Percentiles rank a stretch among this genome's conserved stretches.
Evolutionary conservation across 164 flowering plant species (phyloP).

Genomic region (Magnolia changhungtana): DNA sequence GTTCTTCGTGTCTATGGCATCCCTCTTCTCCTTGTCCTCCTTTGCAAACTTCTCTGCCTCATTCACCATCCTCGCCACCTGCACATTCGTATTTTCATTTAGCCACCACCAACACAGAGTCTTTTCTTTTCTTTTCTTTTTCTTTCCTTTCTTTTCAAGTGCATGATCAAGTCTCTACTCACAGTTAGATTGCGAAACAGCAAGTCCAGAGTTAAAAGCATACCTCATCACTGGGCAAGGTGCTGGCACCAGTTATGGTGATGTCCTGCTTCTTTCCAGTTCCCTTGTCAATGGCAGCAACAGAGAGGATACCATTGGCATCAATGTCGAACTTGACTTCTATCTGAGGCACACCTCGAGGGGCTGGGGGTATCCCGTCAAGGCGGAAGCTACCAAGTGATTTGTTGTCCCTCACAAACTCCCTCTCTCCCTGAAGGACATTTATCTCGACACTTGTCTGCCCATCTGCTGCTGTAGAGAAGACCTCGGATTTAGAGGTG

Average conservation of each 20-base stretch:
- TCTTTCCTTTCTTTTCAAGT: not conserved
- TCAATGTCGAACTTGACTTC: constrained; percentile 53
- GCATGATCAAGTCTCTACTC: no score
- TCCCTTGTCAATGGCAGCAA: constrained; percentile 49
- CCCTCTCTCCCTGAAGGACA: constrained; percentile 83
- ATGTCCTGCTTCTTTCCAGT: constrained; percentile 60
- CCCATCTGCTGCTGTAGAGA: constrained; percentile 81
- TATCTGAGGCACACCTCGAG: constrained; percentile 63
- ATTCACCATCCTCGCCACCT: constrained; percentile 73
- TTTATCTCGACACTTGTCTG: constrained; percentile 82
- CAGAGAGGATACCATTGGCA: constrained; percentile 53
- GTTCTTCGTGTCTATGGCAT: constrained; percentile 78
- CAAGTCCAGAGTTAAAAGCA: not conserved
- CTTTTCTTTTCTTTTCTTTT: not conserved
- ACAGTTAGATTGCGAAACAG: not conserved
- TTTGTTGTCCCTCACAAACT: constrained; percentile 80
- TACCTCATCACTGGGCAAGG: constrained; percentile 59
- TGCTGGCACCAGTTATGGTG: constrained; percentile 58
- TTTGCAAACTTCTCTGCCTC: constrained; percentile 72
- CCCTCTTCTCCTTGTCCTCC: constrained; percentile 83
- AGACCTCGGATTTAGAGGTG: constrained; percentile 77
- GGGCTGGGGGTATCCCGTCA: constrained; percentile 86
- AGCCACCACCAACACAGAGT: not conserved
- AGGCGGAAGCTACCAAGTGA: constrained; percentile 85
- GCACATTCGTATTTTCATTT: not conserved